Evolutionary conservation across 371 early-diverging fungal genomes (phyloP), one percentile per base, ranked within the genome.

Genomic region (Smittium mucronatum): DNA sequence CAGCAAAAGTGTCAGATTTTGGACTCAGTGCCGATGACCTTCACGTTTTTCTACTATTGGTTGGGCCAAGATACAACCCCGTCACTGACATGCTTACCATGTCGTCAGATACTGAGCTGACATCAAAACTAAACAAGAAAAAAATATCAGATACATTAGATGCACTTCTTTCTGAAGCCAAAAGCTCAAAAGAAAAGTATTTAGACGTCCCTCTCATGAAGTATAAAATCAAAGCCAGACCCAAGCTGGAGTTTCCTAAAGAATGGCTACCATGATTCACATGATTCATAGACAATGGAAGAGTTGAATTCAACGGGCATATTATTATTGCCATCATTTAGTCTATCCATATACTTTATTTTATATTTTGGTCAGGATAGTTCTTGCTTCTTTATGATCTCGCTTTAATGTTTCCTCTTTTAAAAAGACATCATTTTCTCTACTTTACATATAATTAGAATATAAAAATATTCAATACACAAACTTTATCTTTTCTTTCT

Each of bases 31-130:
- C 68, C 1, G 63, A 69, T 0, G 77, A 71, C 69, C 68, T 75
- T 59, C 79, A 70, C 78, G 77, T 78, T 72, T 77, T 78, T 36
- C 32, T 78, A 58, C 57, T 78, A 73, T 71, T 78, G 34, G 79
- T 69, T 5, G 79, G 78, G 25, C 63, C 68, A 32, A 66, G 79
- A 64, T 78, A 78, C 70, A 73, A 75, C 63, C 74, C 75, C 17
- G 59, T 70, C 28, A 73, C 72, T n/a, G 79, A 78, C 35, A 77
- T 75, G 70, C 72, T 78, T 26, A 78, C 70, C 36, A 78, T 78
- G 74, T 75, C 78, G 0, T 75, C 73, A 33, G 61, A 63, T 47
- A 70, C 73, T 30, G 79, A 76, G 64, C 29, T 63, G 15, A 73
- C 78, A 0, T 73, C 75, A 26, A 65, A 73, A 68, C 68, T 77